Evolutionary conservation across 179 eudicot species (phyloP), one percentile per base, ranked within the genome.

Genomic region (Carnegiea gigantea): DNA sequence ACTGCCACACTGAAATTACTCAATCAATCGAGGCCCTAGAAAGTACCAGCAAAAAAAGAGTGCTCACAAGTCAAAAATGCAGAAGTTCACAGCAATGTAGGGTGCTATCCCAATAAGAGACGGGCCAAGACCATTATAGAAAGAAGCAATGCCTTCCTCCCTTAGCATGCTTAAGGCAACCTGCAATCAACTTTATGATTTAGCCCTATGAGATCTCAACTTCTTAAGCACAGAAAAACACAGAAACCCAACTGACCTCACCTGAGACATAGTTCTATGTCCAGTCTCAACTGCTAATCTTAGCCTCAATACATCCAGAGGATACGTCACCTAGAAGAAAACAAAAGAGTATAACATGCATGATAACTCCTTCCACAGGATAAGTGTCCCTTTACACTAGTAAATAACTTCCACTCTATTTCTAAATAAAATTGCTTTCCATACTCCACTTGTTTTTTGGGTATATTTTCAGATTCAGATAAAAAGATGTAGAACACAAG

Each of bases 91-190:
- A 83, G 98, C 99, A 87, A 96, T 93, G 82, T 94, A 96, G 80
- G 99, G 99, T 43, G 99, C 99, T 88, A 96, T 94, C 79, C 97
- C 95, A 89, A 96, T 89, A 79, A 96, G 94, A 86, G 99, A 94
- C 82, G 99, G 99, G 68, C 94, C 99, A 60, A 96, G 93, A 85
- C 99, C 99, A 80, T 82, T 94, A 85, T 94, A 96, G 82, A 96
- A 96, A n/a, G 99, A 89, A 15, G 88, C 92, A 75, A 90, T 33
- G 77, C 99, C 99, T 91, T 96, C 99, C 83, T 96, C 99, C 84
- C 86, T 91, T 70, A 94, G 86, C 97, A 96, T 96, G 88, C 85
- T 85, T 76, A 92, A 68, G 72, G 97, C 93, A 84, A 96, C 94
- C 99, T 96, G 91, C 85, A 92, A 87, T 40, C 30, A 82, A 48